These are phyloP conservation scores for Kodamaea plutei DNA, from an alignment of 1,139 yeast genomes.

Conservation along the genomic window DNA sequence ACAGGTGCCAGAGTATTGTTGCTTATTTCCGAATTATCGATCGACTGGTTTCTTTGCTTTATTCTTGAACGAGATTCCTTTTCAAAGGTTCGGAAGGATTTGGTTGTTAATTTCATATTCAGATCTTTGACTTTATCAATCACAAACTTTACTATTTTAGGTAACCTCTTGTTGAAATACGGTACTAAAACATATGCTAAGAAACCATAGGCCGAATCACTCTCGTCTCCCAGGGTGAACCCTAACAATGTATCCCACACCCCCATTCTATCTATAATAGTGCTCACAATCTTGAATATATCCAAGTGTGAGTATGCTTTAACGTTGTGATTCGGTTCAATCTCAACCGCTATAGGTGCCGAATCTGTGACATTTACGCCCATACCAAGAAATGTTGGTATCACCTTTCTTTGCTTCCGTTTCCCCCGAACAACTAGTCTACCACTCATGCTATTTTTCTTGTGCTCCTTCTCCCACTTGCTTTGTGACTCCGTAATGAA, in stretches of 20 bases:
- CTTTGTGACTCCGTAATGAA: slow-evolving; percentile 19
- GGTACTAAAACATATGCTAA: slow-evolving; percentile 53
- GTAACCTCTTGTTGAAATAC: slow-evolving; percentile 47
- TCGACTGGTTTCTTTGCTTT: neutral
- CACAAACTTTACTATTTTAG: slow-evolving; percentile 43
- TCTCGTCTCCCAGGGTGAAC: slow-evolving; percentile 23
- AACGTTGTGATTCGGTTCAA: neutral
- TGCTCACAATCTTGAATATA: slow-evolving; percentile 29
- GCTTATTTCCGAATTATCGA: slow-evolving; percentile 3
- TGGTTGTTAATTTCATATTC: slow-evolving; percentile 27
- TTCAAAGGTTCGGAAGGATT: slow-evolving; percentile 12
- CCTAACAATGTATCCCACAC: slow-evolving; percentile 51
- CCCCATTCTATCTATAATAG: slow-evolving; percentile 49
- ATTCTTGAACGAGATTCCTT: slow-evolving; percentile 8
- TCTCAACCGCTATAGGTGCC: too few relatives aligned
- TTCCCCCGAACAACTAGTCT: slow-evolving; percentile 33
- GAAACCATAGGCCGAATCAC: slow-evolving; percentile 44
- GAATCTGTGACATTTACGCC: slow-evolving; percentile 32
- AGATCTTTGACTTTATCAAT: slow-evolving; percentile 49
- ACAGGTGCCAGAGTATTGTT: neutral
- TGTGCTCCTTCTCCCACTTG: slow-evolving; percentile 22
- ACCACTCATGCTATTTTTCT: slow-evolving; percentile 22
- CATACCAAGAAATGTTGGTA: slow-evolving; percentile 43
- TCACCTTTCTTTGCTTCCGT: slow-evolving; percentile 21
- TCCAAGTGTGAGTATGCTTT: slow-evolving; percentile 12